Conservation (phyloP, 768 basidiomycete species). For the Boletus vinaceobasis region DNA sequence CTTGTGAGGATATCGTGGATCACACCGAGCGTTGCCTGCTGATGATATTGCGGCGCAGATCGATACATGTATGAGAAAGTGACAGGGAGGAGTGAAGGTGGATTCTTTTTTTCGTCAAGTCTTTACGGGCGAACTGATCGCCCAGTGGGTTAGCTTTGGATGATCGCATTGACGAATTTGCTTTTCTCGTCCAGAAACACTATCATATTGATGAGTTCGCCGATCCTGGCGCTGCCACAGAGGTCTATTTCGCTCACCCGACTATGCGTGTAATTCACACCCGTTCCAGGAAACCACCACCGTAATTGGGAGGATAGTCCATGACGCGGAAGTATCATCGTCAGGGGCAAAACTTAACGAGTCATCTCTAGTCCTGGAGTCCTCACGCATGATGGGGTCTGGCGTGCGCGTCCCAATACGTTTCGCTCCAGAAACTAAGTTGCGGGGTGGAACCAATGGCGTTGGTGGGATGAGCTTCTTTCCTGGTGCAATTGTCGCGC, state of each 20-base stretch:
- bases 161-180: conserved; percentile 82
- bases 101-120: conserved; percentile 4
- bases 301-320: conserved; percentile 70
- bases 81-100: conserved; percentile 79
- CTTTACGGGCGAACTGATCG: not conserved
- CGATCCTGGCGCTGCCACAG: conserved; percentile 63
- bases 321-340: conserved; percentile 58
- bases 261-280: not conserved
- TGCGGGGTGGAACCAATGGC: conserved; percentile 62
- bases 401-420: conserved; percentile 67
- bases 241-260: conserved; percentile 34
- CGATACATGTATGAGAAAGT: conserved; percentile 95
- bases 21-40: not conserved
- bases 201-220: conserved; percentile 73
- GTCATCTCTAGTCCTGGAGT: conserved; percentile 72
- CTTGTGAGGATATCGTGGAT: conserved; percentile 46
- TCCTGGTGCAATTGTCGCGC: conserved; percentile 81
- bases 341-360: conserved; percentile 70
- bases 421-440: conserved; percentile 61
- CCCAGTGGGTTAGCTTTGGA: conserved; percentile 60
- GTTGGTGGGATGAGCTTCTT: conserved; percentile 72
- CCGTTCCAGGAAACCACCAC: conserved; percentile 54
- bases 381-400: conserved; percentile 71
- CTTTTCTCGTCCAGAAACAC: conserved; percentile 63
- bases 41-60: conserved; percentile 40